Base-by-base conservation (phyloP, 1,284 basidiomycete species). In the Exobasidium cylindrosporum region DNA sequence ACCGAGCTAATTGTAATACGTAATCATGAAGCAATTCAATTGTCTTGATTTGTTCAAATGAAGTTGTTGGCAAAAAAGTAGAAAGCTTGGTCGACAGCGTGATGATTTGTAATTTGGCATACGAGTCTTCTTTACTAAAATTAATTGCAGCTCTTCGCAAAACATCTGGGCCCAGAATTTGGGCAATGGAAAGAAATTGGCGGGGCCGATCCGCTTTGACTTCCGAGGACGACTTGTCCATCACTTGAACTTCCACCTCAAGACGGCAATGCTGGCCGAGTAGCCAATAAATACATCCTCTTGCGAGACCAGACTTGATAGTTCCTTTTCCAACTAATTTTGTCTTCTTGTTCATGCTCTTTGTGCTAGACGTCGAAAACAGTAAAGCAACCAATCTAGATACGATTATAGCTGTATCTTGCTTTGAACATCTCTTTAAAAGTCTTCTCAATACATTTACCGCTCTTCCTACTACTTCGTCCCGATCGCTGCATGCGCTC, bases 221-320 rank as follows among this genome's bases (percentile, higher is more conserved):
- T 31, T 46, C 28, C n/a, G n/a, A n/a, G n/a, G n/a, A n/a, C n/a
- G n/a, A n/a, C n/a, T n/a, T n/a, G 56, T 59, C 28, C 60, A 52
- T 1, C 61, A 46, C 32, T 63, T 61, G 45, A 17, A 65, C 57
- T 26, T 65, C 40, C 1, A 65, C 29, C n/a, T 14, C 13, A 6
- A 52, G n/a, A 4, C 63, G 62, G 13, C 68, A 69, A 46, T 78
- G 67, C 45, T 78, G 74, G 4, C 77, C 77, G 17, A 79, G 57
- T 28, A 78, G 60, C 76, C 76, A 79, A 46, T 73, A 68, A 31
- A 77, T 68, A 54, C 54, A 64, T 2, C 70, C 70, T 49, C 74
- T n/a, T 14, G 70, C 72, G 24, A 60, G 60, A 0, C 65, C 63
- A 44, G 70, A 62, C 0, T 63, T 54, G 26, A 76, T 66, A 1